Conservation (phyloP, 768 basidiomycete species). For the Suillus variegatus region DNA sequence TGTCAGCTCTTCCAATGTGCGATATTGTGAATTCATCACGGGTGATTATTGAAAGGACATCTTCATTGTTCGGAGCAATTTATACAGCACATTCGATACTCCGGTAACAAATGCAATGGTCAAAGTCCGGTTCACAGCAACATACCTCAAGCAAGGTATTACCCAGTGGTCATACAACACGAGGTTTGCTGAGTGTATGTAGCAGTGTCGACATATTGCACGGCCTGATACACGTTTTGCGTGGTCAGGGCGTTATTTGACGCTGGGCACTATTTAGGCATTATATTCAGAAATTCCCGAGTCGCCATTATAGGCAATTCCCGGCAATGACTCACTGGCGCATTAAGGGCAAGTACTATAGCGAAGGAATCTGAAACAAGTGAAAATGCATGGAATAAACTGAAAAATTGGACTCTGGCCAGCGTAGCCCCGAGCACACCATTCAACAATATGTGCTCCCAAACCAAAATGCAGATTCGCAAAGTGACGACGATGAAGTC, state of each 20-base stretch:
- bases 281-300: background rate
- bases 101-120: background rate
- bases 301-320: background rate
- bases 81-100: background rate
- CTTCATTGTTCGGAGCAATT: background rate
- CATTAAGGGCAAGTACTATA: background rate
- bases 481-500: background rate
- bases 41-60: background rate
- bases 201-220: background rate
- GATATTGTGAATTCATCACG: background rate
- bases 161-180: background rate
- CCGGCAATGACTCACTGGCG: background rate
- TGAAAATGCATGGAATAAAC: background rate
- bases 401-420: background rate
- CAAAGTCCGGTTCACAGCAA: background rate
- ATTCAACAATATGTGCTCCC: background rate
- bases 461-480: background rate
- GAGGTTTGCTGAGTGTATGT: background rate
- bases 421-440: background rate
- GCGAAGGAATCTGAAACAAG: background rate
- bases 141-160: background rate
- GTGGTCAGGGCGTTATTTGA: background rate
- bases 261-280: no score
- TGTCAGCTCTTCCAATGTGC: background rate
- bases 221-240: background rate